Evolutionary conservation across 163 green algal species (phyloP).

Genomic region (Volvox carteri): DNA sequence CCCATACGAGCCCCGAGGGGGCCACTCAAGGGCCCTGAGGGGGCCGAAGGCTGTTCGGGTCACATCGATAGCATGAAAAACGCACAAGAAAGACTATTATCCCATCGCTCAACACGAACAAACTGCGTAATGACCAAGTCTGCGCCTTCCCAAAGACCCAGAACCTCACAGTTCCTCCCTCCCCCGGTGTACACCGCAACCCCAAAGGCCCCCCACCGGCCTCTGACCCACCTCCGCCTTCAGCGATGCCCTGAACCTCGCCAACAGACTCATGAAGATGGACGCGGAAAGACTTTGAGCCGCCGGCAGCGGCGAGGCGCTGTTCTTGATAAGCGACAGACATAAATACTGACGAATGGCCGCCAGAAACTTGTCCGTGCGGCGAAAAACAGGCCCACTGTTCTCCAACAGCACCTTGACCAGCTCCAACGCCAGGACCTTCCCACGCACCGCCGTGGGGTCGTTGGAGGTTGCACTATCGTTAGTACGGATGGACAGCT

Average conservation of each 20-base stretch:
- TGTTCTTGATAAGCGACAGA: conserved; percentile 97
- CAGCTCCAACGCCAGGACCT: conserved; percentile 96
- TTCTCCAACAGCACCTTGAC: conserved; percentile 97
- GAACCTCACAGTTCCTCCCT: no score
- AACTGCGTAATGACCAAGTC: no score
- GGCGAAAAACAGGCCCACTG: conserved; percentile 88
- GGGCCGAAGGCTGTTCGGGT: no score
- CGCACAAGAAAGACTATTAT: no score
- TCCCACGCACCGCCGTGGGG: conserved; percentile 76
- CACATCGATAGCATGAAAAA: no score
- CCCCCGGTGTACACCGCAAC: no score
- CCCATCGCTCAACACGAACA: no score
- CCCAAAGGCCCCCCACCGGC: background rate
- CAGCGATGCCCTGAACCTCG: conserved; percentile 84
- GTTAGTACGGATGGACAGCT: conserved; percentile 91
- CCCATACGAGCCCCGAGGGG: no score
- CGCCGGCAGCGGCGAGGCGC: conserved; percentile 71
- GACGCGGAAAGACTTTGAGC: conserved; percentile 82
- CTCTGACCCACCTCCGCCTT: conserved; percentile 85
- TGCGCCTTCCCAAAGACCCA: no score
- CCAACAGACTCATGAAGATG: conserved; percentile 96
- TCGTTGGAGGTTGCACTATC: conserved; percentile 78
- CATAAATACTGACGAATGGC: conserved; percentile 97
- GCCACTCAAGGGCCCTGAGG: no score
- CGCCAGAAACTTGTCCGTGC: conserved; percentile 86